Conservation (phyloP, 2,329 filamentous ascomycete genomes). For the Colletotrichum brevisporum region DNA sequence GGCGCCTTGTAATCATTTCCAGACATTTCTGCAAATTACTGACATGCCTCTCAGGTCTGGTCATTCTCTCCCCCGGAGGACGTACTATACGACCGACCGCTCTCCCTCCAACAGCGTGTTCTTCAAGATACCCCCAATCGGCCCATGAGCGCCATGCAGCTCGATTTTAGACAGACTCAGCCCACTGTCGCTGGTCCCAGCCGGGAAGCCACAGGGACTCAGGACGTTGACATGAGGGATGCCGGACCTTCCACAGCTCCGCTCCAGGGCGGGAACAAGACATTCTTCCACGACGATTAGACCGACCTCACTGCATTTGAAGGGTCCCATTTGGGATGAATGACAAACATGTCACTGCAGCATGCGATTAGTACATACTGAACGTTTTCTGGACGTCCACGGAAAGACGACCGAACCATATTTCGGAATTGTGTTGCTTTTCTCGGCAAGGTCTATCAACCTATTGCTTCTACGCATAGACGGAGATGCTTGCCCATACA, state of each 20-base stretch:
- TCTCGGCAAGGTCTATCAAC: neutral
- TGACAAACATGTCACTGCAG: too few species aligned
- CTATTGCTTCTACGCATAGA: conserved; percentile 21
- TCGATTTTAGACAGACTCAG: conserved; percentile 58
- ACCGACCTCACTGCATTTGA: neutral
- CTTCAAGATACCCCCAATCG: conserved; percentile 60
- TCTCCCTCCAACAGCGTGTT: conserved; percentile 63
- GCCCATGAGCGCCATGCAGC: conserved; percentile 66
- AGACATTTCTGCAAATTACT: conserved; percentile 41
- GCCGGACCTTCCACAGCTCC: conserved; percentile 69
- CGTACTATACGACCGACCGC: conserved; percentile 65
- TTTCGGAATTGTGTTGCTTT: neutral
- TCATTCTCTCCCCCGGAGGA: conserved; percentile 92
- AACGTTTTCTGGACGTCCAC: too few species aligned
- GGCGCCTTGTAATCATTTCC: conserved; percentile 48
- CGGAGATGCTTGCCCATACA: neutral
- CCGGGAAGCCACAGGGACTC: conserved; percentile 52
- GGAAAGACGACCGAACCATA: too few species aligned
- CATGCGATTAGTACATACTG: too few species aligned
- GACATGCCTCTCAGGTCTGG: conserved; percentile 78
- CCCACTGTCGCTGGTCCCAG: conserved; percentile 48
- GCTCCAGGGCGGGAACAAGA: conserved; percentile 60
- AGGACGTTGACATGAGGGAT: conserved; percentile 71
- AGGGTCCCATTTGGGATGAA: too few species aligned
- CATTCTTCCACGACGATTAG: conserved; percentile 66